Evolutionary conservation across 768 basidiomycete genomes (phyloP).

Genomic region (Termitomyces sp.): DNA sequence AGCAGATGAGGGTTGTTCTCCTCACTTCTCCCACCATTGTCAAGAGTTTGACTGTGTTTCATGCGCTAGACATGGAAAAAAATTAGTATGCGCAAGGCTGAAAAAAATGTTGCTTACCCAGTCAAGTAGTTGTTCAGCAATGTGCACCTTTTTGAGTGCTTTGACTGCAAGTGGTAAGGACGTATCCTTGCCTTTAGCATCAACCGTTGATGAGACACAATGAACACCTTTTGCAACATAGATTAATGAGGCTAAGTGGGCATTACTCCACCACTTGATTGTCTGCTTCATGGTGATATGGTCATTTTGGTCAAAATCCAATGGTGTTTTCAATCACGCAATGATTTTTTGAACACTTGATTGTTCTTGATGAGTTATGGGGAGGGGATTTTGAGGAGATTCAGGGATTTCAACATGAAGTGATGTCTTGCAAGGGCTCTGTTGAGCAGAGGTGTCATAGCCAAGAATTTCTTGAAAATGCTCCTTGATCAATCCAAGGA

Average conservation of each 20-base stretch:
- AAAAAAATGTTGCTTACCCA: neutral
- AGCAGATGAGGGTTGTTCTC: neutral
- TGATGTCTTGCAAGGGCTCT: too few relatives aligned
- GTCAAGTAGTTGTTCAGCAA: neutral
- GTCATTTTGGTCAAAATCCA: neutral
- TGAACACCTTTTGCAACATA: too few relatives aligned
- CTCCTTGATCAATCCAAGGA: too few relatives aligned
- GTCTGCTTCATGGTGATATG: neutral
- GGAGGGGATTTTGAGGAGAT: neutral
- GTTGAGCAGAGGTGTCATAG: neutral
- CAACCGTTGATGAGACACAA: too few relatives aligned
- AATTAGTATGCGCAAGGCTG: neutral
- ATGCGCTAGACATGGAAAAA: neutral
- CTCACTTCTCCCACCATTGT: neutral
- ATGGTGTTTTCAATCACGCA: neutral
- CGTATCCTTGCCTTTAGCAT: neutral
- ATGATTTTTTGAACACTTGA: neutral
- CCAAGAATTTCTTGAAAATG: slow-evolving; percentile 16
- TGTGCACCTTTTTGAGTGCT: neutral
- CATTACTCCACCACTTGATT: neutral
- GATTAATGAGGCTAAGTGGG: neutral
- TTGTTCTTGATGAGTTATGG: neutral
- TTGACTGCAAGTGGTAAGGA: neutral
- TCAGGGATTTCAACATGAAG: neutral
- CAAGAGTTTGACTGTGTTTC: neutral